phyloP scores from a whole-genome alignment of 257 asterid species.

The Solanum tacnaense region DNA sequence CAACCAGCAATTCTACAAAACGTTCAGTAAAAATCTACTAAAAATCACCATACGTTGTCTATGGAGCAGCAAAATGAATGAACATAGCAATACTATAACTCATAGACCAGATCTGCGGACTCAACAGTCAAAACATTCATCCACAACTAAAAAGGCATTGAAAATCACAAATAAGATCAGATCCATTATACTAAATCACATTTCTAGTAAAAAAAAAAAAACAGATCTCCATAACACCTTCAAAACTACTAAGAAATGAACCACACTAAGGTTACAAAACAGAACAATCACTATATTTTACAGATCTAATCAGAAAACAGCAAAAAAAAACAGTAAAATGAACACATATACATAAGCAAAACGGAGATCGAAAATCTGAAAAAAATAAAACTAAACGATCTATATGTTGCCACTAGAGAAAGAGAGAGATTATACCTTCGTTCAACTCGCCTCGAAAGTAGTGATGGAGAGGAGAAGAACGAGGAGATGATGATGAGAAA shows the following conservation, averaged over 20 bases:
- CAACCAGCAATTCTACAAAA: background rate
- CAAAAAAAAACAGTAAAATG: background rate
- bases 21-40: background rate
- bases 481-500: conserved; percentile 2
- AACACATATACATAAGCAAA: background rate
- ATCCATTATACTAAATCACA: background rate
- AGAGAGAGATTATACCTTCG: conserved; percentile 17
- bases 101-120: background rate
- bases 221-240: background rate
- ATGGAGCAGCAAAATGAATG: background rate
- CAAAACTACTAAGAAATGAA: background rate
- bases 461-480: conserved; percentile 22
- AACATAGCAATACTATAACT: background rate
- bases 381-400: background rate
- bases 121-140: background rate
- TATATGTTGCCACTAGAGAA: background rate
- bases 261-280: background rate
- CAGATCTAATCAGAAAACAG: background rate
- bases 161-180: background rate
- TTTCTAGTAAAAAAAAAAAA: background rate
- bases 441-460: conserved; percentile 19
- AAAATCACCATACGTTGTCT: background rate
- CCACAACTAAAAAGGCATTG: background rate
- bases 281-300: background rate
- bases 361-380: background rate